These are phyloP conservation scores for Viola odorata DNA, from an alignment of 345 rosid genomes.

Conservation along the genomic window DNA sequence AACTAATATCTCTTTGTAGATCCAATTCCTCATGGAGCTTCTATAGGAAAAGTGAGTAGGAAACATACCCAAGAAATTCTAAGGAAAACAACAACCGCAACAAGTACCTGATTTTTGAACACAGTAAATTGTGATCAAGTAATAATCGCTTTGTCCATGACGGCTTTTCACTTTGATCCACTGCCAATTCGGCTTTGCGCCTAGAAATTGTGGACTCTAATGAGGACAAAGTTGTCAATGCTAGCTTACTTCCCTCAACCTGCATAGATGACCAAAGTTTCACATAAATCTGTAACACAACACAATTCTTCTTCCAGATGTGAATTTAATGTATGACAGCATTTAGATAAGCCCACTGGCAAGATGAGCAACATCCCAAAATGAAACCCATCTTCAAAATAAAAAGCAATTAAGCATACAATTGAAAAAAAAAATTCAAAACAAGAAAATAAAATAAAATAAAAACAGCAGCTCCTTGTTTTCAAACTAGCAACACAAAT, in stretches of 20 bases:
- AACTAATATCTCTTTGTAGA: too few relatives aligned
- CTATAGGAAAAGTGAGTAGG: too few relatives aligned
- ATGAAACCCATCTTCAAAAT: too few relatives aligned
- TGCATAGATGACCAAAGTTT: constrained; percentile 19
- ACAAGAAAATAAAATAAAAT: too few relatives aligned
- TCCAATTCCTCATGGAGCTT: too few relatives aligned
- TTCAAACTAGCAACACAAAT: too few relatives aligned
- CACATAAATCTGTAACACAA: not conserved
- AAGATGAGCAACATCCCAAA: too few relatives aligned
- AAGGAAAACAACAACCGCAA: not conserved
- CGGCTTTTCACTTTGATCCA: constrained; percentile 52
- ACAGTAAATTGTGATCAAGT: constrained; percentile 42
- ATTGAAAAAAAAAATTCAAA: too few relatives aligned
- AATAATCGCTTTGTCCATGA: constrained; percentile 72
- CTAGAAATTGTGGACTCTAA: constrained; percentile 63
- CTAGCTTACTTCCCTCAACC: constrained; percentile 48
- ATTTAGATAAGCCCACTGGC: too few relatives aligned
- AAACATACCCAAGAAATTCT: too few relatives aligned
- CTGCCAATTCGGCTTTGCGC: constrained; percentile 55
- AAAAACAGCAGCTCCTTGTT: too few relatives aligned
- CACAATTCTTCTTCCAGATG: not conserved
- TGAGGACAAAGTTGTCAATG: constrained; percentile 54
- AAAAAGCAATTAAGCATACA: too few relatives aligned
- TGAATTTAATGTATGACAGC: not conserved
- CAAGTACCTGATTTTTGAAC: constrained; percentile 71